These are phyloP conservation scores for Aspergillus carbonarius DNA, from an alignment of 2,329 filamentous ascomycete genomes.

Conservation along the genomic window DNA sequence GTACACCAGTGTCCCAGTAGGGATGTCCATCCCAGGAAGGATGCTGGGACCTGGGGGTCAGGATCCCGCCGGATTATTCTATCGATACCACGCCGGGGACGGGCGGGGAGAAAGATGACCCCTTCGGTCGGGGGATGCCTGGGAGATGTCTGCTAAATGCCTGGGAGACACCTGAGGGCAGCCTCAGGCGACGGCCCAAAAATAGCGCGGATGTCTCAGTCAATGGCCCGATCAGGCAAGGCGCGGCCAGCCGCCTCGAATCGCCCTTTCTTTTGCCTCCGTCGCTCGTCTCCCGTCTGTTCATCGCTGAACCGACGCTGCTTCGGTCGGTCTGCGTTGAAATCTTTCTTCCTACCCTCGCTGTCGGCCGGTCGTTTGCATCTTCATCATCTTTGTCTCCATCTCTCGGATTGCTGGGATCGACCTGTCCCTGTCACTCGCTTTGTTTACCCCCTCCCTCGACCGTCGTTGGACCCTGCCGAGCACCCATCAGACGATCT, in stretches of 20 bases:
- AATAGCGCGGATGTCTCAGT: conserved; percentile 26
- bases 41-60: too few species aligned
- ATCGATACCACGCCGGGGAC: too few species aligned
- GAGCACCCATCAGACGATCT: conserved; percentile 19
- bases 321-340: conserved; percentile 3
- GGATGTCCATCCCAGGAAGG: too few species aligned
- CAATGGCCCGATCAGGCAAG: conserved; percentile 16
- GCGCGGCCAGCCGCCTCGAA: neutral
- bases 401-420: neutral
- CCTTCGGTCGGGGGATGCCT: too few species aligned
- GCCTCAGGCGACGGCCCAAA: conserved; percentile 20
- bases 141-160: neutral
- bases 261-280: conserved; percentile 11
- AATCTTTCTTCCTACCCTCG: conserved; percentile 3
- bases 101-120: too few species aligned
- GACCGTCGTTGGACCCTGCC: conserved; percentile 15
- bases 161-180: neutral
- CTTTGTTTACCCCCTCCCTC: conserved; percentile 22
- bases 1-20: neutral
- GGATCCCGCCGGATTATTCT: too few species aligned
- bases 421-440: conserved; percentile 19
- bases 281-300: conserved; percentile 4
- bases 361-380: neutral
- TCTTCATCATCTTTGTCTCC: neutral
- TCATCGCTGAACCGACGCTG: neutral